Evolutionary conservation across 257 asterid genomes (phyloP).

Genomic region (Pogostemon cablin): DNA sequence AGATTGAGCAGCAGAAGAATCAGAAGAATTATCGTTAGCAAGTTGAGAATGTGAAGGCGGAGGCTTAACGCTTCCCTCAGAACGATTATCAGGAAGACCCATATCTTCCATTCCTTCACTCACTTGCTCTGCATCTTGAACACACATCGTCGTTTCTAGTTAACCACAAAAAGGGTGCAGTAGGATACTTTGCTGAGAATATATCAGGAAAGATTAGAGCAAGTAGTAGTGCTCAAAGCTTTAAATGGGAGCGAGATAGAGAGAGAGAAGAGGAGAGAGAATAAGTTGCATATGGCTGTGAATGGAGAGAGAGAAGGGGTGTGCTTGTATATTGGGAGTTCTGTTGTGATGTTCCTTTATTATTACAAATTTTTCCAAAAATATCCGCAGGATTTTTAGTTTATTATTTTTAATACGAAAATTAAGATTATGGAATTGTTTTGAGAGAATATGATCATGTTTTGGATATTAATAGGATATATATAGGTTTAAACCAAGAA

Average conservation of each 20-base stretch:
- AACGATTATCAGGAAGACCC: conserved; percentile 40
- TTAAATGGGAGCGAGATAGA: conserved; percentile 28
- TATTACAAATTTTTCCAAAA: too few relatives aligned
- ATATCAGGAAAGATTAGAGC: conserved; percentile 20
- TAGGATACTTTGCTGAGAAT: conserved; percentile 36
- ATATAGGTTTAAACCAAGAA: too few relatives aligned
- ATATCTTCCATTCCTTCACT: conserved; percentile 57
- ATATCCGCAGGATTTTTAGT: neutral
- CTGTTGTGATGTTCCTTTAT: conserved; percentile 17
- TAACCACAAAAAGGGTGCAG: conserved; percentile 28
- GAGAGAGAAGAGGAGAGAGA: conserved; percentile 44
- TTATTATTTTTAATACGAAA: neutral
- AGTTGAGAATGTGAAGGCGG: conserved; percentile 45
- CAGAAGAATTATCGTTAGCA: conserved; percentile 36
- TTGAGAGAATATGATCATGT: too few relatives aligned
- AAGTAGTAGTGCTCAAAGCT: conserved; percentile 3
- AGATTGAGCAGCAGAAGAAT: conserved; percentile 31
- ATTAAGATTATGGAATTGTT: too few relatives aligned
- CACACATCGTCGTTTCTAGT: conserved; percentile 53
- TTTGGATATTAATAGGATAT: too few relatives aligned
- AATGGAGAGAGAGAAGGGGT: conserved; percentile 13
- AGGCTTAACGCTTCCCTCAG: conserved; percentile 39
- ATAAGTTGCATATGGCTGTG: conserved; percentile 41
- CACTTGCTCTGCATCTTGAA: conserved; percentile 75
- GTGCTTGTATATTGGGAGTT: conserved; percentile 24